A percentile compares a stretch with the other conserved stretches of the same genome.
Conservation (phyloP, 805 yeast genomes). For the Metschnikowia vanudenii region DNA sequence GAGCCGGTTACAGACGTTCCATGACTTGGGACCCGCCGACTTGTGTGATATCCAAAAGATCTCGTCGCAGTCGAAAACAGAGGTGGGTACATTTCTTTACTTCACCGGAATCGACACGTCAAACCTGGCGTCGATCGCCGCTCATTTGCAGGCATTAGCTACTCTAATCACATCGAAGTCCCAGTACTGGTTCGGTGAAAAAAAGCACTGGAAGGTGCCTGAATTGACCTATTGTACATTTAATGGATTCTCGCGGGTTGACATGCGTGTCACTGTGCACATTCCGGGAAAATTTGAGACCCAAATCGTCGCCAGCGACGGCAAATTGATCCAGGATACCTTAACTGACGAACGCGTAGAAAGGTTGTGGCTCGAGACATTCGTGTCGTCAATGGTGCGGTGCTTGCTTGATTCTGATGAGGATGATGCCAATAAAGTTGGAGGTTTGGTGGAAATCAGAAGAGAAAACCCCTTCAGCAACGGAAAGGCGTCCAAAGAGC, state of each 20-base stretch:
- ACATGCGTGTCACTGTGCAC: slow-evolving; percentile 68
- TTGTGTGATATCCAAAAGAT: slow-evolving; percentile 50
- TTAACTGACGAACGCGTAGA: slow-evolving; percentile 54
- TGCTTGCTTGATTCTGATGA: slow-evolving; percentile 65
- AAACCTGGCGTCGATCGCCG: slow-evolving; percentile 75
- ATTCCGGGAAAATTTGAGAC: slow-evolving; percentile 74
- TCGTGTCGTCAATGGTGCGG: slow-evolving; percentile 70
- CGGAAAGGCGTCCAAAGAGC: slow-evolving; percentile 43
- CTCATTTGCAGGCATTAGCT: slow-evolving; percentile 65
- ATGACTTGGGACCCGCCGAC: slow-evolving; percentile 74
- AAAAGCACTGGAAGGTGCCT: slow-evolving; percentile 66
- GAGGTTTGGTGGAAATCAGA: slow-evolving; percentile 79
- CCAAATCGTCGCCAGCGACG: slow-evolving; percentile 48
- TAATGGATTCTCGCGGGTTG: slow-evolving; percentile 59
- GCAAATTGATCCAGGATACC: slow-evolving; percentile 52
- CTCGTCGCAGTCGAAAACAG: slow-evolving; percentile 43
- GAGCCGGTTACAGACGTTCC: slow-evolving; percentile 53
- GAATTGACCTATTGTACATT: slow-evolving; percentile 67
- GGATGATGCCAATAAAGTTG: slow-evolving; percentile 54
- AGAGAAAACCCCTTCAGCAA: slow-evolving; percentile 71
- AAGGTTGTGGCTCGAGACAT: slow-evolving; percentile 50
- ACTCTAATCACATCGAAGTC: slow-evolving; percentile 55
- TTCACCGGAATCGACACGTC: slow-evolving; percentile 75
- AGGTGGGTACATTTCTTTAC: slow-evolving; percentile 70
- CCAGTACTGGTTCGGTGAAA: slow-evolving; percentile 81